These are phyloP conservation scores for Nelumbo lutea DNA, from an alignment of 164 flowering plant genomes.

Conservation along the genomic window DNA sequence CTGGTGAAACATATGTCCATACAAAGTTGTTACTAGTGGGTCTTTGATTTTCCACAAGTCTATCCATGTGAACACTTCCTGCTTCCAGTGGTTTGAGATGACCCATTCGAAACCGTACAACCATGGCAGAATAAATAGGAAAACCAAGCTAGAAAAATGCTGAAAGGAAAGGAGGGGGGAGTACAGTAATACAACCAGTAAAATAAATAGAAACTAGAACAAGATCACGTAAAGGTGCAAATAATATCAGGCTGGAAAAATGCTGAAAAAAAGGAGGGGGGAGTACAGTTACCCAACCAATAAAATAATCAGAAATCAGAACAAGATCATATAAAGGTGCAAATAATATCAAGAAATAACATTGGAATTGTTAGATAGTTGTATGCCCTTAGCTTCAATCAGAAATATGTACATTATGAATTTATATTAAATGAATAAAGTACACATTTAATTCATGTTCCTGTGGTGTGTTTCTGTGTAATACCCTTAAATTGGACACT, in stretches of 20 bases:
- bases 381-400: too few relatives aligned
- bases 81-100: conserved; percentile 20
- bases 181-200: conserved; percentile 1
- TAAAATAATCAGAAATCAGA: neutral
- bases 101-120: conserved; percentile 47
- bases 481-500: too few relatives aligned
- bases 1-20: conserved; percentile 44
- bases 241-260: conserved; percentile 36
- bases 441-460: too few relatives aligned
- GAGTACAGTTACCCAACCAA: conserved; percentile 1
- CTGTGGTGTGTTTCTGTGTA: too few relatives aligned
- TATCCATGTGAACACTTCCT: conserved; percentile 10
- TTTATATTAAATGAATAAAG: too few relatives aligned
- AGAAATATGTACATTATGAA: too few relatives aligned
- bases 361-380: conserved; percentile 31
- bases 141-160: conserved; percentile 44
- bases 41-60: conserved; percentile 6
- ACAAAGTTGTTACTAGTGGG: conserved; percentile 18
- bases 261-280: conserved; percentile 24
- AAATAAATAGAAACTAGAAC: neutral
- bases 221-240: neutral
- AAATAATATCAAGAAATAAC: conserved; percentile 24
- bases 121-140: conserved; percentile 49
- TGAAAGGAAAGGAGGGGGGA: conserved; percentile 12
- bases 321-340: neutral